Evolutionary conservation across 2,329 filamentous ascomycete genomes (phyloP), one percentile per base, ranked within the genome.

Genomic region (Ceratocystiopsis sp.): DNA sequence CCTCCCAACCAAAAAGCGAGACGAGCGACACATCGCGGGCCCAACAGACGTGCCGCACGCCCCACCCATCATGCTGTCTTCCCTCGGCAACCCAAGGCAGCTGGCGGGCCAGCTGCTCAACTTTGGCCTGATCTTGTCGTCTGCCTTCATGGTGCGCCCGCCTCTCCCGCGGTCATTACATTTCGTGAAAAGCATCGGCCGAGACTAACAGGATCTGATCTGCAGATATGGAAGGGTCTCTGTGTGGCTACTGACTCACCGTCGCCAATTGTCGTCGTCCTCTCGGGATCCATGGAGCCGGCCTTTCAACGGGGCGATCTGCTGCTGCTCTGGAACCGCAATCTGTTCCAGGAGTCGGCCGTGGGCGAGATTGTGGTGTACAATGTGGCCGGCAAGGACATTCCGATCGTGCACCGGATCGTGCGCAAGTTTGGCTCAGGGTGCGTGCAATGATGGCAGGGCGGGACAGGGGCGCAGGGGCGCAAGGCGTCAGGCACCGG

Each of bases 351-450:
- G 43, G 71, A 75, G 49, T 73, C 69, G 2, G 64, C 65, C 37
- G 69, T 74, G 15, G 57, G 57, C 43, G 57, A 60, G 44, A 47
- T 77, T n/a, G 72, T 76, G 10, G 72, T 77, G 11, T 77, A 77
- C 63, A 93, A 93, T 57, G 82, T 94, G 43, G 74, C 77, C 59
- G 86, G 80, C 45, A 98, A 96, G 68, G 84, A 94, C 51, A 96
- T 98, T 50, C 91, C 91, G 29, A 98, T 98, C 61, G 91, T 98
- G 51, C 91, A 98, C 65, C 71, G 91, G 41, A 73, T 96, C 11
- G 81, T 96, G 43, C 75, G 87, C 62, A 78, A 76, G 57, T 80
- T 78, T 57, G 75, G 76, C 18, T 54, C 54, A 29, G 75, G 75
- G 66, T 73, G 55, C 45, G 68, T 59, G 19, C 1, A n/a, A 25